Evolutionary conservation across 148 eudicot species (phyloP).

Genomic region (Euryodendron excelsum): DNA sequence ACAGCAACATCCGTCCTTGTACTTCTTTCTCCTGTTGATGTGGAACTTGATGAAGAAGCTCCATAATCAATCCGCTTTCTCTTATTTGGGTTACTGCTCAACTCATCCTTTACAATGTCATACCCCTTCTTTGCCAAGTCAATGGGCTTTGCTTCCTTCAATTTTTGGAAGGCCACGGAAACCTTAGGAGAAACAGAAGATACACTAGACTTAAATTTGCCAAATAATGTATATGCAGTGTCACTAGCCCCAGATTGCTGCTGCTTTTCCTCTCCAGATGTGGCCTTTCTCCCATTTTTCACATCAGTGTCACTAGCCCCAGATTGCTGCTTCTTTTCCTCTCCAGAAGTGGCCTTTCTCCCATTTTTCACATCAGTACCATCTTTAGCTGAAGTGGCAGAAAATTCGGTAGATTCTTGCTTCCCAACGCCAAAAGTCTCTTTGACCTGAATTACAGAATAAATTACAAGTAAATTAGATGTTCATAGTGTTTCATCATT

Average conservation of each 20-base stretch:
- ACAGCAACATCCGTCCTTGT: conserved; percentile 73
- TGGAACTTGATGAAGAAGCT: conserved; percentile 35
- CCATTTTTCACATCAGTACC: conserved; percentile 27
- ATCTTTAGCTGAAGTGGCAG: conserved; percentile 26
- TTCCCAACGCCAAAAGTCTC: conserved; percentile 63
- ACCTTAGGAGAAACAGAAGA: conserved; percentile 64
- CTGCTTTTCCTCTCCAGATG: conserved; percentile 43
- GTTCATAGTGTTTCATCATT: background rate
- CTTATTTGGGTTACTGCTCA: conserved; percentile 61
- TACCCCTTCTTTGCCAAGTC: conserved; percentile 81
- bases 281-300: conserved; percentile 27
- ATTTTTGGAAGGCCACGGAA: conserved; percentile 65
- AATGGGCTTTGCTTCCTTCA: conserved; percentile 78
- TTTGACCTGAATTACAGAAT: conserved; percentile 52
- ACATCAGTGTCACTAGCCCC: conserved; percentile 36
- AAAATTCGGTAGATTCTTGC: conserved; percentile 46
- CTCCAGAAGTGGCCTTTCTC: conserved; percentile 34
- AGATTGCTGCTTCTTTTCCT: conserved; percentile 50
- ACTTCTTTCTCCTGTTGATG: conserved; percentile 57
- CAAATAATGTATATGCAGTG: conserved; percentile 52
- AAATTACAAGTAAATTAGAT: conserved; percentile 11
- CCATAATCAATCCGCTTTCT: conserved; percentile 60
- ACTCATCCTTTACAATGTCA: conserved; percentile 80
- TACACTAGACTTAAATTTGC: conserved; percentile 57
- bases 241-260: conserved; percentile 52